Conservation (phyloP, 805 yeast species). For the Starmerella gropengiesseri region DNA sequence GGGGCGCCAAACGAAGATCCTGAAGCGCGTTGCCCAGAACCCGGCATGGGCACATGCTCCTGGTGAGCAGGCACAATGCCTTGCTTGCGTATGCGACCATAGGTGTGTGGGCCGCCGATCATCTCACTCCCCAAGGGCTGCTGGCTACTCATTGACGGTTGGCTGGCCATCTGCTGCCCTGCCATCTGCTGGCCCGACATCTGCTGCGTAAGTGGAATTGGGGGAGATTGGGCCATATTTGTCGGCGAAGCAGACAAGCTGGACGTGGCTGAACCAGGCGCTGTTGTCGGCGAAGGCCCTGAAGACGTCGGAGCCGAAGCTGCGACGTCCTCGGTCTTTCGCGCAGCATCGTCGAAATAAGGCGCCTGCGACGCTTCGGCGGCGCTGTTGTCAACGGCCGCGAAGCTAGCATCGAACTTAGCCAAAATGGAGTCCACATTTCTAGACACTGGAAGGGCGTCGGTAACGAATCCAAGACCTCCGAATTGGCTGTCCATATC, state of each 20-base stretch:
- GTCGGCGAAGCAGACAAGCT: slow-evolving; percentile 3
- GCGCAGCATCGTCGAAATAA: not conserved
- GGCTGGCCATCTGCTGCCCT: not conserved
- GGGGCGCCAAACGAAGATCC: not conserved
- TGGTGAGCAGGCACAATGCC: not conserved
- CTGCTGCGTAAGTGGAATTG: not conserved
- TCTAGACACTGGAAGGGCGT: slow-evolving; percentile 28
- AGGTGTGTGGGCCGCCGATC: slow-evolving; percentile 12
- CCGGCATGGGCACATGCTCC: slow-evolving; percentile 3
- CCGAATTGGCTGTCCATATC: slow-evolving; percentile 77
- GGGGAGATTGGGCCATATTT: slow-evolving; percentile 2
- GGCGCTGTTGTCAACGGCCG: slow-evolving; percentile 18
- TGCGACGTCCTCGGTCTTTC: not conserved
- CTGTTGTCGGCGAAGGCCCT: slow-evolving; percentile 1
- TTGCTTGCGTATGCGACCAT: slow-evolving; percentile 19
- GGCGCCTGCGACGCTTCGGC: not conserved
- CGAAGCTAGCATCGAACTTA: slow-evolving; percentile 24
- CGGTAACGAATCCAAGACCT: slow-evolving; percentile 43
- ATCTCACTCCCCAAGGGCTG: slow-evolving; percentile 2
- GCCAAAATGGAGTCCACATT: slow-evolving; percentile 24
- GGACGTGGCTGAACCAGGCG: slow-evolving; percentile 5
- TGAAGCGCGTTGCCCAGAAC: not conserved
- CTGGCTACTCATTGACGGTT: not conserved
- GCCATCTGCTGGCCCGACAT: not conserved
- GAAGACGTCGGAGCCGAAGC: not conserved